Evolutionary conservation across 2,329 filamentous ascomycete genomes (phyloP).

Genomic region (Penicillium glabrum): DNA sequence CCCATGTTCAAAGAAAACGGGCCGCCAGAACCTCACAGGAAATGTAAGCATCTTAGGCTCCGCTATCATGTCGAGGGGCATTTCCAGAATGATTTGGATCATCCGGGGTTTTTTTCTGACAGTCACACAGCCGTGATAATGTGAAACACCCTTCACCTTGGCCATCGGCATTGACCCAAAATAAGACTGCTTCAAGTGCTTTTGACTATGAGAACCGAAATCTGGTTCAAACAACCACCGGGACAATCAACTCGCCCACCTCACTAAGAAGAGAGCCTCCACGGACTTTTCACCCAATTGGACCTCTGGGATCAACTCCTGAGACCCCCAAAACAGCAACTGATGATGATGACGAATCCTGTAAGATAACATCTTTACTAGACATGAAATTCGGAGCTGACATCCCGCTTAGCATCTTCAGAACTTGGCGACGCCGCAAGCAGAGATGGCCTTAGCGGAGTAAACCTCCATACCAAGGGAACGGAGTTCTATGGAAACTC

Average conservation of each 20-base stretch:
- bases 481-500: constrained; percentile 31
- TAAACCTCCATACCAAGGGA: constrained; percentile 29
- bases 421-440: constrained; percentile 20
- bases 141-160: not conserved
- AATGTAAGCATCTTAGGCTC: not conserved
- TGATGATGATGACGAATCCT: not conserved
- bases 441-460: constrained; percentile 24
- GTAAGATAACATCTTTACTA: not conserved
- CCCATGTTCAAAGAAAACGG: not conserved
- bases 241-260: not conserved
- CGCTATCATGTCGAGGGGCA: not conserved
- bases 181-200: not conserved
- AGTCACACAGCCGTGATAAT: not conserved
- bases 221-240: not conserved
- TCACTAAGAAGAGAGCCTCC: not conserved
- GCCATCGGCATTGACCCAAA: not conserved
- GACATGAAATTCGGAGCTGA: not conserved
- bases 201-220: not conserved
- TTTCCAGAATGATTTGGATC: not conserved
- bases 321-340: not conserved
- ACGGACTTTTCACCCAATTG: not conserved
- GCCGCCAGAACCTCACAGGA: not conserved
- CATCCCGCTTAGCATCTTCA: not conserved
- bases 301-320: not conserved
- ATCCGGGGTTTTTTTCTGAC: not conserved